Evolutionary conservation across 106 monocot species (phyloP), one percentile per base, ranked within the genome.

Genomic region (Dendrobium nobile): DNA sequence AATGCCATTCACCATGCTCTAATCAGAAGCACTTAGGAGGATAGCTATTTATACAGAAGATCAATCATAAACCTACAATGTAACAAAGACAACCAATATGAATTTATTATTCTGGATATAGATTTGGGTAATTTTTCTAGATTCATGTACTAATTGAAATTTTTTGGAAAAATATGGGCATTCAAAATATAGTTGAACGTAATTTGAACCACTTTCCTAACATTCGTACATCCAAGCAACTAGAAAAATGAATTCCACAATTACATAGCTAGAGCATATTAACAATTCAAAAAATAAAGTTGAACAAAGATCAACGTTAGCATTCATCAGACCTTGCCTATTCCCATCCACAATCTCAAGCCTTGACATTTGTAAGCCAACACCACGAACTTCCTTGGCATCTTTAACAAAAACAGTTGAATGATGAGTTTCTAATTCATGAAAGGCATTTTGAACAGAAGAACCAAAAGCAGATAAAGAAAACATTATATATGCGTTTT

Each of bases 301-400:
- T 70, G 70, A 44, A 73, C 4, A 73, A 73, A 73, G 10, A 73
- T 42, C 16, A 17, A 42, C 16, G 74, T 13, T 33, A 41, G 45
- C 24, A 75, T 33, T 26, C 16, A 77, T 22, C 6, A 17, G 68
- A 95, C 91, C 91, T 85, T 81, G 85, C 44, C 47, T 84, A 47
- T 22, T 78, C 24, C 76, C 78, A 9, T 85, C 89, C 26, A 78
- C 72, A 85, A 54, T 80, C 72, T 91, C 94, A 82, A 99, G 92
- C 83, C 77, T 92, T 80, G 98, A 85, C 79, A 99, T 82, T 77
- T 93, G 95, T 75, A 99, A 79, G 44, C 98, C 98, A 84, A 95
- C 80, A 79, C 98, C 98, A 78, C 98, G 92, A 75, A 99, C 91
- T 79, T 99, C 98, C 84, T 90, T 91, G 54, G 88, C 91, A 95